Percentiles rank a stretch among this genome's conserved stretches.
phyloP scores from a whole-genome alignment of 345 rosid genomes.

The Brassica nigra region DNA sequence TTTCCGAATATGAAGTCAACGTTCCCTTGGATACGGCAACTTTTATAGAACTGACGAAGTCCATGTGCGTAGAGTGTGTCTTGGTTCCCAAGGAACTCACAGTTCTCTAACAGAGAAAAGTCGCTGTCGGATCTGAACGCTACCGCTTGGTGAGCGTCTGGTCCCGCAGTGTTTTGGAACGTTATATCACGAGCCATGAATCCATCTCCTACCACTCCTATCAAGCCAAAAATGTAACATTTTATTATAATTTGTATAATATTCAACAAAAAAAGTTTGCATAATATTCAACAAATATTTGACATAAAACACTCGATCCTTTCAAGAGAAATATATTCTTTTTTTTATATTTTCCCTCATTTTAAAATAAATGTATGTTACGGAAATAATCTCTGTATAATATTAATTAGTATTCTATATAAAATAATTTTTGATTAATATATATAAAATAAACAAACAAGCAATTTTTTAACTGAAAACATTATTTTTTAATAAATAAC shows the following conservation, averaged over 20 bases:
- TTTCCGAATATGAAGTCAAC: slow-evolving; percentile 95
- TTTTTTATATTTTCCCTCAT: too few species aligned
- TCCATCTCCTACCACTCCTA: slow-evolving; percentile 91
- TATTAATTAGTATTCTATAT: too few species aligned
- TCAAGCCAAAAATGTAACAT: neutral
- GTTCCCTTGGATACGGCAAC: slow-evolving; percentile 82
- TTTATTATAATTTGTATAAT: neutral
- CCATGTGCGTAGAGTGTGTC: slow-evolving; percentile 86
- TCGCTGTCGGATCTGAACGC: slow-evolving; percentile 93
- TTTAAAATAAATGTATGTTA: too few species aligned
- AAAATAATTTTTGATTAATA: too few species aligned
- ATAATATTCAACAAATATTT: too few species aligned
- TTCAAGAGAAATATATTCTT: too few species aligned
- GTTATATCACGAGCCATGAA: slow-evolving; percentile 92
- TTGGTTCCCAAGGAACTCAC: slow-evolving; percentile 89
- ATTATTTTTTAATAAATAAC: neutral
- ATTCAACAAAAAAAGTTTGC: too few species aligned
- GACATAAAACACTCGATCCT: too few species aligned
- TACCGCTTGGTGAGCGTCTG: slow-evolving; percentile 85
- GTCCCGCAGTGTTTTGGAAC: slow-evolving; percentile 79
- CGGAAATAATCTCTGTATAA: too few species aligned
- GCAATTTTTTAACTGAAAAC: too few species aligned
- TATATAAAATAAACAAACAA: too few species aligned
- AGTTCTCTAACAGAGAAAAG: slow-evolving; percentile 66
- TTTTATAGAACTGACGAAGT: slow-evolving; percentile 85